Conservation (phyloP, 2,329 filamentous ascomycete genomes). For the Fusarium protoensiforme region DNA sequence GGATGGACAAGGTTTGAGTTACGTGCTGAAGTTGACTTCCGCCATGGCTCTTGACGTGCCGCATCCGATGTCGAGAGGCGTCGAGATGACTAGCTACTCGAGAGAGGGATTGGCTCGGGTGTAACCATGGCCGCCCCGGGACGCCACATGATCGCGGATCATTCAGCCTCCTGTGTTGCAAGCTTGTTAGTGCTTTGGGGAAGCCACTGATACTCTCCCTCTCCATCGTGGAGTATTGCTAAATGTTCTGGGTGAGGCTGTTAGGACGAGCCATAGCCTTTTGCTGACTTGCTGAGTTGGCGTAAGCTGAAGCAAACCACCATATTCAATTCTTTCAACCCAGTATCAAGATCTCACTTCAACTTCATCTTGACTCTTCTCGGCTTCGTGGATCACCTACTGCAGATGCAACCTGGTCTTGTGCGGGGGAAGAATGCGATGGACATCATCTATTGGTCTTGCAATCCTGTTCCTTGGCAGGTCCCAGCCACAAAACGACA, state of each 20-base stretch:
- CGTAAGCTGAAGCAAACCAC: neutral
- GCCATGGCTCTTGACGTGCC: neutral
- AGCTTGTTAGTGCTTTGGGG: neutral
- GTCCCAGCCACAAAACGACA: neutral
- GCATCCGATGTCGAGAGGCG: neutral
- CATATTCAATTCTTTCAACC: neutral
- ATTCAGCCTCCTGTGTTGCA: neutral
- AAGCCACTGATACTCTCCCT: neutral
- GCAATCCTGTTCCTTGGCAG: neutral
- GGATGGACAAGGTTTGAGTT: neutral
- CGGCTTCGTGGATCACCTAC: accelerated
- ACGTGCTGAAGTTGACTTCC: neutral
- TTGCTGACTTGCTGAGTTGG: neutral
- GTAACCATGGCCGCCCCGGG: neutral
- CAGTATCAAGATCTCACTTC: neutral
- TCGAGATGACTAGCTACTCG: neutral
- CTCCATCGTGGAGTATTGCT: neutral
- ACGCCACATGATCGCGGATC: neutral
- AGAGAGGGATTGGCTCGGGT: neutral
- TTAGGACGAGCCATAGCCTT: neutral
- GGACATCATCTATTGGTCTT: neutral
- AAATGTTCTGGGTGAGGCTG: neutral
- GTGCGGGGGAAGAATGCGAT: neutral
- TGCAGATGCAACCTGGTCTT: neutral
- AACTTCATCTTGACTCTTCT: neutral